A percentile compares a stretch with the other conserved stretches of the same genome.
Conservation (phyloP, 768 basidiomycete species). For the Hygrocybe punicea region DNA sequence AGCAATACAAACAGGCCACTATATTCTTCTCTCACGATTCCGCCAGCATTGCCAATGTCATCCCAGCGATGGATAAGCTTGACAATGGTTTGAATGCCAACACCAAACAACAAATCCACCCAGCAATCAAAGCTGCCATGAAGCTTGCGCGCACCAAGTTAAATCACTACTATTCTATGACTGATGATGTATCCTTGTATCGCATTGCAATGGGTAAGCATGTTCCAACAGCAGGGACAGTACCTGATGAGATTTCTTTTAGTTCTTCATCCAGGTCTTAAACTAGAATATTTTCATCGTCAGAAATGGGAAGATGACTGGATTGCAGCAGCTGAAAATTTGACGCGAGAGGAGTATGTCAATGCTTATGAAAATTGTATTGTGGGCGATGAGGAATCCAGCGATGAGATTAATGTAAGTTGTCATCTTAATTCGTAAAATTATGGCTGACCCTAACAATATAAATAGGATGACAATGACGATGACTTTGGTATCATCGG, state of each 20-base stretch:
- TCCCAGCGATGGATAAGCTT: conserved; percentile 35
- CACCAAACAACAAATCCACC: conserved; percentile 2
- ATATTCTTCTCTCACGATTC: conserved; percentile 21
- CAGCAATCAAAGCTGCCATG: conserved; percentile 11
- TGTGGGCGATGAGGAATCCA: conserved; percentile 18
- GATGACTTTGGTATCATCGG: conserved; percentile 16
- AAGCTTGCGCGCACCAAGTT: conserved; percentile 13
- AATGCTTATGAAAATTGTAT: not conserved
- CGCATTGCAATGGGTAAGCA: conserved; percentile 22
- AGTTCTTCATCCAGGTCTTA: conserved; percentile 29
- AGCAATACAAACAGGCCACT: conserved; percentile 27
- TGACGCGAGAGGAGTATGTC: not conserved
- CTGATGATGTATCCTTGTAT: conserved; percentile 15
- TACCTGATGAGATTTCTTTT: conserved; percentile 6
- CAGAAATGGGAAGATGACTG: conserved; percentile 24
- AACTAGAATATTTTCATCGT: conserved; percentile 22
- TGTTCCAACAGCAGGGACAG: no score
- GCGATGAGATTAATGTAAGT: not conserved
- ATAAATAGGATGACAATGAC: no score
- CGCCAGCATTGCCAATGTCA: conserved; percentile 25
- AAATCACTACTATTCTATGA: conserved; percentile 23
- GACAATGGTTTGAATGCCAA: conserved; percentile 16
- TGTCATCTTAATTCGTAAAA: conserved; percentile 7
- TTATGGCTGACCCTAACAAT: not conserved
- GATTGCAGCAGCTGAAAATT: conserved; percentile 16